These are phyloP conservation scores for Ophiocordyceps camponoti-saundersi DNA, from an alignment of 2,329 filamentous ascomycete genomes.

Conservation along the genomic window DNA sequence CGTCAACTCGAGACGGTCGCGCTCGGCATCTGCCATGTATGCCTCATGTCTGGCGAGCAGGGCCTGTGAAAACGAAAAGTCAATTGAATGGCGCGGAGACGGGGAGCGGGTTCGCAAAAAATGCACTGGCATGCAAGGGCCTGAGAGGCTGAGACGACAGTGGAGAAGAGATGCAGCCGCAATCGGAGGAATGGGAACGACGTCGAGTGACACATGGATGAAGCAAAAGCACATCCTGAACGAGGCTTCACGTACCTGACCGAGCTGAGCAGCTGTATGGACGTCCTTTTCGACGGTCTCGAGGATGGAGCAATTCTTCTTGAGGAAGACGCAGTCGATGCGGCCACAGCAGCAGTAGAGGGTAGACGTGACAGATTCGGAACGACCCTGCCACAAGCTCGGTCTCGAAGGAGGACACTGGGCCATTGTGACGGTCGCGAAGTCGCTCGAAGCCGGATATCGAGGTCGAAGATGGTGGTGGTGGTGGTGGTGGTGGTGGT, in stretches of 20 bases:
- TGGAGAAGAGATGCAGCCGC: background rate
- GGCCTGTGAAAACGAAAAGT: conserved; percentile 59
- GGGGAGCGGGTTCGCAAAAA: background rate
- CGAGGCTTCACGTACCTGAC: conserved; percentile 52
- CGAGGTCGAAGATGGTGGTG: conserved; percentile 2
- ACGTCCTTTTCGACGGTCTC: conserved; percentile 78
- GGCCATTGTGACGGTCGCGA: conserved; percentile 1
- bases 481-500: background rate
- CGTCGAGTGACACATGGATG: background rate
- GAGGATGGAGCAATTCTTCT: conserved; percentile 62
- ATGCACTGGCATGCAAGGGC: background rate
- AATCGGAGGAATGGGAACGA: background rate
- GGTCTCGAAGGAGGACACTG: background rate
- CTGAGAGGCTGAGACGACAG: background rate
- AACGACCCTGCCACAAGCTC: conserved; percentile 7
- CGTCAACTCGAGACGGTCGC: conserved; percentile 59
- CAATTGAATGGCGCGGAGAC: conserved; percentile 1
- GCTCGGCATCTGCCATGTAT: conserved; percentile 84
- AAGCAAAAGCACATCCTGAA: background rate
- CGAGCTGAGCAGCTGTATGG: conserved; percentile 68
- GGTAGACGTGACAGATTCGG: conserved; percentile 12
- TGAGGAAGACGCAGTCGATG: conserved; percentile 60
- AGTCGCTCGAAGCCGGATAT: background rate
- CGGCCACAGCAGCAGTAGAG: conserved; percentile 74
- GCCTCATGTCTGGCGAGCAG: conserved; percentile 83